Conservation (phyloP, 805 yeast species). For the Nakazawaea holstii region DNA sequence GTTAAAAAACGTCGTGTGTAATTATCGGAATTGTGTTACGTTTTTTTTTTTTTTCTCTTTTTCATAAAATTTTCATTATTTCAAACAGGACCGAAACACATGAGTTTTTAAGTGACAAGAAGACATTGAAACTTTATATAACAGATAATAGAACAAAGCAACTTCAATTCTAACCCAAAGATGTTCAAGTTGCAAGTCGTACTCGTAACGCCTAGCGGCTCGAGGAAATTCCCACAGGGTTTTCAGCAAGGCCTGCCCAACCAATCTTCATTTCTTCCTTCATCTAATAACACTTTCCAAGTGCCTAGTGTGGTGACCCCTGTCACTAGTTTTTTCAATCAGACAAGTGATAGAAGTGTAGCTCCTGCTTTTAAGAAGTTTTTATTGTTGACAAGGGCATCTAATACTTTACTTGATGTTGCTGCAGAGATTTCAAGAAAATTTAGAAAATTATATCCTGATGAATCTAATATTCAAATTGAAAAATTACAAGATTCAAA, state of each 20-base stretch:
- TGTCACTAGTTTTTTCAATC: conserved; percentile 5
- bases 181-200: conserved; percentile 42
- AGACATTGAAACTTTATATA: too few species aligned
- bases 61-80: too few species aligned
- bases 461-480: conserved; percentile 44
- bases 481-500: conserved; percentile 61
- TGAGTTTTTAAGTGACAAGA: too few species aligned
- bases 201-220: conserved; percentile 29
- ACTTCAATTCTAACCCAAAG: too few species aligned
- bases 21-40: too few species aligned
- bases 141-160: too few species aligned
- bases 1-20: not conserved
- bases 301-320: conserved; percentile 15
- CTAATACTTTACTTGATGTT: conserved; percentile 40
- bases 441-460: conserved; percentile 61
- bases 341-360: not conserved
- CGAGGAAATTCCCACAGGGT: not conserved
- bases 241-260: not conserved
- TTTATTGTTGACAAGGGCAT: conserved; percentile 54
- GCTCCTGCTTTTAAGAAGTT: conserved; percentile 39
- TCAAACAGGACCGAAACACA: too few species aligned
- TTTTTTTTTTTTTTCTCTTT: too few species aligned
- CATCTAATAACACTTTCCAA: conserved; percentile 26
- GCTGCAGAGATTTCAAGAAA: conserved; percentile 50
- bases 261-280: conserved; percentile 30